Evolutionary conservation across 345 rosid genomes (phyloP).

Genomic region (thale cress (Arabidopsis thaliana)): DNA sequence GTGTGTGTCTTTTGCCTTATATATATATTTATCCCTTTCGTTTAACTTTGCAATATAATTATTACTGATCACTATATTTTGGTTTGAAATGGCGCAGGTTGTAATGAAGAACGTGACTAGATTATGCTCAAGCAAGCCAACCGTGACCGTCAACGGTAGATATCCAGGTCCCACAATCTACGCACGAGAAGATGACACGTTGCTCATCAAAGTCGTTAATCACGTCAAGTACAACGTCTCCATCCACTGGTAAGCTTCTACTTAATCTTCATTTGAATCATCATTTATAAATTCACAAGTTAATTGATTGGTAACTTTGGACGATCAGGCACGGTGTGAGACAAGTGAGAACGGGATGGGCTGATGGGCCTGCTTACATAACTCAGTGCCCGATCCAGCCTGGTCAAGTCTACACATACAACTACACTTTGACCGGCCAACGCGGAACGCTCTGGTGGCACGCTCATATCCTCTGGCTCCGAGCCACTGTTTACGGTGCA

Average conservation of each 20-base stretch:
- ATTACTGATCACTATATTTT: constrained; percentile 4
- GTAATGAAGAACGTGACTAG: constrained; percentile 69
- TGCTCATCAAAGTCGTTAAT: constrained; percentile 79
- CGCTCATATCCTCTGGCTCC: constrained; percentile 92
- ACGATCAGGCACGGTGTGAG: constrained; percentile 76
- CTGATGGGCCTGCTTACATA: constrained; percentile 94
- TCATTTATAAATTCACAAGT: not conserved
- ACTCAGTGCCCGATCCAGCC: constrained; percentile 94
- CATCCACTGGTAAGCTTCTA: constrained; percentile 74
- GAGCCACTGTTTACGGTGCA: constrained; percentile 87
- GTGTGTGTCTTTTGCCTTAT: not conserved
- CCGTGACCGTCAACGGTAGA: constrained; percentile 80
- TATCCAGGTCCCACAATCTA: constrained; percentile 90
- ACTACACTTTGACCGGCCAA: constrained; percentile 87
- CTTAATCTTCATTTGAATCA: not conserved
- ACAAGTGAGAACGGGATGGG: constrained; percentile 89
- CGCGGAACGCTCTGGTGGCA: constrained; percentile 93
- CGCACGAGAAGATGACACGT: constrained; percentile 86
- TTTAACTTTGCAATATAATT: constrained; percentile 15
- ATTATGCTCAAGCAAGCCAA: constrained; percentile 78
- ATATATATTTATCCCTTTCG: not conserved
- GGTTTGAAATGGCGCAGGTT: constrained; percentile 53
- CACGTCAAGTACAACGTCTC: constrained; percentile 83
- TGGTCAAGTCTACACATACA: constrained; percentile 71
- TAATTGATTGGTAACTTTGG: not conserved